Evolutionary conservation across 2,329 filamentous ascomycete species (phyloP), one percentile per base, ranked within the genome.

Genomic region (Septoria linicola): DNA sequence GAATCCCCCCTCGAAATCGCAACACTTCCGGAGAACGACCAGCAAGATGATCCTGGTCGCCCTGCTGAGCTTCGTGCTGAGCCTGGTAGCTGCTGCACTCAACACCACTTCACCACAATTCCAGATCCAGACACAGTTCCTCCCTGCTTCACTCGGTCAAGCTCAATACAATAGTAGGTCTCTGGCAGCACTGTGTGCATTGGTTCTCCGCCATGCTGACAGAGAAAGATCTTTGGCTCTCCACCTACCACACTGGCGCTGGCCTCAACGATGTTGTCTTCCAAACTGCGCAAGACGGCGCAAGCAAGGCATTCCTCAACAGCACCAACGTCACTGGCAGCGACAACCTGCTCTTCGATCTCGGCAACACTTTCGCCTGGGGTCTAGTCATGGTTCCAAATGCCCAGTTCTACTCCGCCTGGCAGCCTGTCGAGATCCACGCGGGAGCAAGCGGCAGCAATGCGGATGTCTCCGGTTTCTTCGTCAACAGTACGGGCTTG

Each of bases 401-500:
- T 42, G 50, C 48, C 32, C 55, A 58, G 27, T 61, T 60, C 52
- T 68, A 69, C 53, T 51, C 62, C 21, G 59, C 58, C 7, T 69
- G 66, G 67, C 55, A 66, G 45, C 62, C 65, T 7, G 66, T 68
- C 4, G 53, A 58, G 30, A 57, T 69, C 51, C 61, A 68, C 20
- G 64, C 55, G 11, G 66, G 63, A 7, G 43, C 51, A 5, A 47
- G 51, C 17, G 57, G 54, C 8, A 48, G 45, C n/a, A 35, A 39
- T 10, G 30, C 21, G 8, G 34, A 32, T 8, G 52, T 55, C 5
- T 48, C 53, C 5, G 50, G 51, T 16, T 65, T 62, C 41, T 68
- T 63, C 57, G 56, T 67, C 58, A 66, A 68, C 51, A 49, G 47
- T 13, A 67, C 61, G 3, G 67, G 67, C n/a, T 49, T 69, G 46